These are phyloP conservation scores for Caloboletus firmus DNA, from an alignment of 1,284 basidiomycete genomes.

Conservation along the genomic window DNA sequence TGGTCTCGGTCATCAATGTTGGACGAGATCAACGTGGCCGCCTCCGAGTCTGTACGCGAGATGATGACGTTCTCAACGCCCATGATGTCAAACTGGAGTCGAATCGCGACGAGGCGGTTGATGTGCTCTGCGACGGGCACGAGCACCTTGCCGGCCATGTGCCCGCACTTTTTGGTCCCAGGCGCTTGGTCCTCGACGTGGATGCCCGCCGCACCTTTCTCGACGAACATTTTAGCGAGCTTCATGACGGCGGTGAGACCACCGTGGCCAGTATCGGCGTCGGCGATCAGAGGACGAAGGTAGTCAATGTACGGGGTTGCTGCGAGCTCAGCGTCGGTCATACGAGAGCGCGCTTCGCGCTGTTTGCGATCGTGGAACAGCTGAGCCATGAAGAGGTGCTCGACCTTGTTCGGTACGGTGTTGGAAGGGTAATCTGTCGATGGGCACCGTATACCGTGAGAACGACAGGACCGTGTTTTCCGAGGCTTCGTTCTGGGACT, in stretches of 20 bases:
- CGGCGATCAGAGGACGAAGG: conserved; percentile 73
- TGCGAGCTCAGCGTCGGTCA: conserved; percentile 76
- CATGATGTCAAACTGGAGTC: conserved; percentile 65
- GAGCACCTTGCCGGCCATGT: conserved; percentile 82
- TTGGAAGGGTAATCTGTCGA: conserved; percentile 84
- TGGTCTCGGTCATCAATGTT: conserved; percentile 98
- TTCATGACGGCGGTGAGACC: conserved; percentile 80
- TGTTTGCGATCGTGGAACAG: conserved; percentile 89
- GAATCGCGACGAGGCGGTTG: conserved; percentile 75
- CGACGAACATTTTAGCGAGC: conserved; percentile 77
- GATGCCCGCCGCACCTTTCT: conserved; percentile 78
- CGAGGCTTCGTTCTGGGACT: conserved; percentile 12
- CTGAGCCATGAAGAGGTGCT: conserved; percentile 86
- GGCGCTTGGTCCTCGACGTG: conserved; percentile 86
- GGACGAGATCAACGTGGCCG: conserved; percentile 93
- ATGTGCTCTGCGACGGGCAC: conserved; percentile 79
- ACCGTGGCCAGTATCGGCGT: conserved; percentile 85
- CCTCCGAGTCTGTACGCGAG: conserved; percentile 84
- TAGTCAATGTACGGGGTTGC: conserved; percentile 64
- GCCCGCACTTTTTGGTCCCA: conserved; percentile 85
- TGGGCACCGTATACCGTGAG: background rate
- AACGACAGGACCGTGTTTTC: background rate
- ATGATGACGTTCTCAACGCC: conserved; percentile 70
- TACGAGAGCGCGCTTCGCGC: conserved; percentile 68
- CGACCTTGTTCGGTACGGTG: conserved; percentile 91